phyloP scores from a whole-genome alignment of 495 filamentous ascomycete species.

The Neurospora pannonica region DNA sequence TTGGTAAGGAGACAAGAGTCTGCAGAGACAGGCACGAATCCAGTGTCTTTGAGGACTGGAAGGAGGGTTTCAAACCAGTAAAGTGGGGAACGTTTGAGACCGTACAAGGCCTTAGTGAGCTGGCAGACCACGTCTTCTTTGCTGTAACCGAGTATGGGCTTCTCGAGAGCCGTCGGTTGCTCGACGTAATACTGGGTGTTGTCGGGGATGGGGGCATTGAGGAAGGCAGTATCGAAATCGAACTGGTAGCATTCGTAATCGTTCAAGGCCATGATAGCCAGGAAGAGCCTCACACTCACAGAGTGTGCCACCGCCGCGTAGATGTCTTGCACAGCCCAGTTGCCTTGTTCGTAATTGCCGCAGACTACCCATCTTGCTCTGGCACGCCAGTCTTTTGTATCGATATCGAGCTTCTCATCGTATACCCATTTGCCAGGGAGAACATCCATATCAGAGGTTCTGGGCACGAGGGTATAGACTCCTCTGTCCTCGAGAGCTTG shows the following conservation, averaged over 20 bases:
- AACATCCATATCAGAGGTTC: not conserved
- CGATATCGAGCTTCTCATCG: too few relatives aligned
- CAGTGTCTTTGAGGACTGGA: not conserved
- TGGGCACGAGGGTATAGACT: not conserved
- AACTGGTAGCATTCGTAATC: not conserved
- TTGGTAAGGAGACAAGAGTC: too few relatives aligned
- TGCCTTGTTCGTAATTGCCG: too few relatives aligned
- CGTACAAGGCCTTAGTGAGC: not conserved
- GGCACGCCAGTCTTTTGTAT: too few relatives aligned
- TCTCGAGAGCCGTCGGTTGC: not conserved
- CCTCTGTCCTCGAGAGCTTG: not conserved
- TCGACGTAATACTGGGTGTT: not conserved
- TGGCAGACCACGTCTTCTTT: not conserved
- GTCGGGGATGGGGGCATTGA: not conserved
- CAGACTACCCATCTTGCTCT: too few relatives aligned
- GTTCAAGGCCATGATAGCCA: not conserved
- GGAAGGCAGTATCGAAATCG: not conserved
- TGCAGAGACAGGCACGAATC: too few relatives aligned
- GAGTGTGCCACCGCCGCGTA: not conserved
- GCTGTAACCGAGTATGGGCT: not conserved
- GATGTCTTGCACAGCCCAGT: too few relatives aligned
- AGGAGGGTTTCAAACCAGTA: not conserved
- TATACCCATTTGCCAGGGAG: too few relatives aligned
- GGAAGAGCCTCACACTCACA: not conserved
- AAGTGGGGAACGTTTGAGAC: not conserved